Conservation (phyloP, 805 yeast species). For the Pichia eremophila region DNA sequence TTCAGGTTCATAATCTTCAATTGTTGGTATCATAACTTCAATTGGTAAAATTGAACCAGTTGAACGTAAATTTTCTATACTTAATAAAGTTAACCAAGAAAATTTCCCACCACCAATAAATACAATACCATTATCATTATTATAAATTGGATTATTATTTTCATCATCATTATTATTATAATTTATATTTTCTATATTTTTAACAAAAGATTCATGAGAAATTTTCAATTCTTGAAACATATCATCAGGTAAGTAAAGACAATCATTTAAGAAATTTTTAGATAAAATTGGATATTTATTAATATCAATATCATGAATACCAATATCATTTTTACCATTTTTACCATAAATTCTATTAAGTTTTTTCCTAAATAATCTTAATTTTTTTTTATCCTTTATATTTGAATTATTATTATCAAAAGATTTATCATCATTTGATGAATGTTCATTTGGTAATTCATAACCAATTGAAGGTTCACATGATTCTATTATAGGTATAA, state of each 20-base stretch:
- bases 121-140: slow-evolving; percentile 51
- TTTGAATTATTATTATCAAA: background rate
- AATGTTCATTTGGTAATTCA: slow-evolving; percentile 8
- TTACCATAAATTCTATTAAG: slow-evolving; percentile 19
- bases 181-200: slow-evolving; percentile 25
- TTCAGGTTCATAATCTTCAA: slow-evolving; percentile 30
- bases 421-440: background rate
- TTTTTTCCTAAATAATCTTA: background rate
- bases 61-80: slow-evolving; percentile 38
- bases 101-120: slow-evolving; percentile 70
- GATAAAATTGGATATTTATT: slow-evolving; percentile 32
- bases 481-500: slow-evolving; percentile 2
- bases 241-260: slow-evolving; percentile 35
- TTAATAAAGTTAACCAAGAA: slow-evolving; percentile 51
- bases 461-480: slow-evolving; percentile 16
- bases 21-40: slow-evolving; percentile 34
- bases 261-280: slow-evolving; percentile 42
- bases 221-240: slow-evolving; percentile 35
- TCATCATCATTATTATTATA: too few relatives aligned
- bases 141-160: slow-evolving; percentile 23
- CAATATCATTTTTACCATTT: slow-evolving; percentile 22
- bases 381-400: background rate
- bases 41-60: slow-evolving; percentile 39
- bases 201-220: slow-evolving; percentile 40
- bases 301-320: slow-evolving; percentile 23